Percentiles rank a stretch among this genome's conserved stretches.
These are phyloP conservation scores for Leccinum subtestaceum DNA, from an alignment of 768 basidiomycete species.

Conservation along the genomic window DNA sequence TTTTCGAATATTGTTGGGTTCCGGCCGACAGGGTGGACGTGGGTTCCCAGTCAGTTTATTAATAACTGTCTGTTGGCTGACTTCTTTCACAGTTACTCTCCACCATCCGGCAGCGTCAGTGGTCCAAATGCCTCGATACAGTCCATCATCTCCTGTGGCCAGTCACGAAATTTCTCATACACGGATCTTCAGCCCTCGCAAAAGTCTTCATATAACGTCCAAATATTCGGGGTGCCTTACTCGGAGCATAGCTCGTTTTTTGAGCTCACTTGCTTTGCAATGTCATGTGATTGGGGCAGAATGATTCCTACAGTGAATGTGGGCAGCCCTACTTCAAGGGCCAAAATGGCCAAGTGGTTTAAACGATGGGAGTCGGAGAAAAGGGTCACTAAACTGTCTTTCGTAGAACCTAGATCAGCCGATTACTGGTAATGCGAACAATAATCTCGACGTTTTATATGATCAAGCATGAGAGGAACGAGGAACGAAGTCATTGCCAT, in stretches of 20 bases:
- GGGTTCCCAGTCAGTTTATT: conserved; percentile 29
- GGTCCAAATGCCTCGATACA: conserved; percentile 62
- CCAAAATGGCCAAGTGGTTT: conserved; percentile 89
- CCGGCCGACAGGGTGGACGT: conserved; percentile 97
- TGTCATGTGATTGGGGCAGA: conserved; percentile 78
- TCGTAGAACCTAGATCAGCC: conserved; percentile 37
- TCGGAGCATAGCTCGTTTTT: conserved; percentile 97
- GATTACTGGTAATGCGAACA: conserved; percentile 45
- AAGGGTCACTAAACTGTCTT: conserved; percentile 43
- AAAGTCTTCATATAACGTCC: conserved; percentile 66
- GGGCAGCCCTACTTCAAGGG: conserved; percentile 65
- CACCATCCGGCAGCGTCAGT: conserved; percentile 62
- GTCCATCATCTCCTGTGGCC: conserved; percentile 64
- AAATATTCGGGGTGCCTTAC: conserved; percentile 84
- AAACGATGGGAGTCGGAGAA: conserved; percentile 85
- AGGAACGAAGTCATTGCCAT: conserved; percentile 2
- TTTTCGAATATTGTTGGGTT: conserved; percentile 79
- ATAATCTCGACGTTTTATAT: too few species aligned
- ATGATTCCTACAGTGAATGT: conserved; percentile 98
- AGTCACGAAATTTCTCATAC: conserved; percentile 66
- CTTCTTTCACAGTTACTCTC: conserved; percentile 50
- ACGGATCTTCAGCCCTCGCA: conserved; percentile 64
- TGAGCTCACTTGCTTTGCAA: conserved; percentile 92
- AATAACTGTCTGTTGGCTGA: conserved; percentile 1
- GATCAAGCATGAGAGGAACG: not conserved